Evolutionary conservation across 148 eudicot species (phyloP), one percentile per base, ranked within the genome.

Genomic region (Rheum nobile): DNA sequence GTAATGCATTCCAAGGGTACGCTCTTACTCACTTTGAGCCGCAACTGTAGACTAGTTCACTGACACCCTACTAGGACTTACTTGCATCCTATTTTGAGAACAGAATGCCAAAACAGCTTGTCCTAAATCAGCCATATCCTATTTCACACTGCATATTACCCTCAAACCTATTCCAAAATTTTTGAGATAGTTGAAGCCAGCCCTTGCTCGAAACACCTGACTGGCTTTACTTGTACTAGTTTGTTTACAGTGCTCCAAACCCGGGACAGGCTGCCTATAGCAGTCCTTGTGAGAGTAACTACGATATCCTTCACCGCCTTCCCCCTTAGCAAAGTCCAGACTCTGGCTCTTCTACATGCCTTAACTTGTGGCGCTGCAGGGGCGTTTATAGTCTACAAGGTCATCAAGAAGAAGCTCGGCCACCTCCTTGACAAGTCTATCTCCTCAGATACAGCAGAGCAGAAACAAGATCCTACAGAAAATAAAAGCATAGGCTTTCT

Each of bases 161-260:
- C 3, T 46, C 26, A 21, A 8, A 19, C 26, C 59, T 38, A 38
- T 6, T 6, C 6, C 41, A 38, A 38, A 38, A 38, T 10, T 38
- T 4, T 43, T 43, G 11, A 43, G 17, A 43, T 38, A 43, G 16
- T 43, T 43, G 8, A 12, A 16, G 9, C n/a, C n/a, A n/a, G n/a
- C n/a, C n/a, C n/a, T n/a, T n/a, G n/a, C n/a, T n/a, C n/a, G 24
- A 9, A 21, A 37, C 67, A 43, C 61, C 83, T 87, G 48, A 85
- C 77, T 34, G 52, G 81, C 68, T 75, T 78, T 65, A n/a, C 73
- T 80, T 75, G 61, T 75, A 82, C 77, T 83, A 95, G 97, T 95
- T 95, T 82, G 98, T 95, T 63, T 95, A 95, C 91, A 87, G 98
- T 85, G 98, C 98, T 73, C 89, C 85, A 72, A 95, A 90, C 72